Base-by-base conservation (phyloP, 1,284 basidiomycete species). In the Fistulinella cinereoalba region DNA sequence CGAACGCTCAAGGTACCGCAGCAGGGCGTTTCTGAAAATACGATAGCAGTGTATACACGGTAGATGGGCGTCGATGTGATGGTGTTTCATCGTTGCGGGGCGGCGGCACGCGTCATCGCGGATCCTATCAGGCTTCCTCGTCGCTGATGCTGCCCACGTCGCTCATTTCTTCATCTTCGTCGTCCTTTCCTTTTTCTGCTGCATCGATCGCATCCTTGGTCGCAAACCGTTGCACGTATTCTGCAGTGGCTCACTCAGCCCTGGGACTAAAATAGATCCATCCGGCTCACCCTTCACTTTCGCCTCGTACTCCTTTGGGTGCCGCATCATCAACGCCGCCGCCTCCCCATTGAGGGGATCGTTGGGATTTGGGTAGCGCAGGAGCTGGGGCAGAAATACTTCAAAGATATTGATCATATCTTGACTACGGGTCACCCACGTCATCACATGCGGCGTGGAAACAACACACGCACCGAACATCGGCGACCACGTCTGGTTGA, bases 391-490 rank as follows among this genome's bases (percentile, higher is more conserved):
- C 23, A 99, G 79, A 73, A 99, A 99, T 46, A 93, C 88, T 68
- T 99, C 97, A 61, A 99, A 99, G 60, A 99, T 98, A 68, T 99
- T 99, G 75, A 98, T 92, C 86, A 98, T 94, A 72, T 98, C 96
- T 95, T 60, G 37, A 33, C 22, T 22, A 29, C 34, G 16, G 40
- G 43, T 56, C 37, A 50, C 34, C 38, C 32, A 38, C 25, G 13
- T 33, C 43, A 42, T 49, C 34, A 24, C 25, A 52, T 51, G 15
- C 37, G 27, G 41, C 18, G 12, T 25, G 12, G 2, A 41, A 33
- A 41, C 27, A 21, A 13, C 22, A 43, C 31, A 67, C 67, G 49
- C 66, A 93, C 92, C 92, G 66, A 96, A 97, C 95, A 97, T 97
- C 2, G 94, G 95, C 27, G 94, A 97, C 95, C 94, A 97, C n/a